phyloP scores from a whole-genome alignment of 139 green algal genomes.

The Coelastrella sp. region DNA sequence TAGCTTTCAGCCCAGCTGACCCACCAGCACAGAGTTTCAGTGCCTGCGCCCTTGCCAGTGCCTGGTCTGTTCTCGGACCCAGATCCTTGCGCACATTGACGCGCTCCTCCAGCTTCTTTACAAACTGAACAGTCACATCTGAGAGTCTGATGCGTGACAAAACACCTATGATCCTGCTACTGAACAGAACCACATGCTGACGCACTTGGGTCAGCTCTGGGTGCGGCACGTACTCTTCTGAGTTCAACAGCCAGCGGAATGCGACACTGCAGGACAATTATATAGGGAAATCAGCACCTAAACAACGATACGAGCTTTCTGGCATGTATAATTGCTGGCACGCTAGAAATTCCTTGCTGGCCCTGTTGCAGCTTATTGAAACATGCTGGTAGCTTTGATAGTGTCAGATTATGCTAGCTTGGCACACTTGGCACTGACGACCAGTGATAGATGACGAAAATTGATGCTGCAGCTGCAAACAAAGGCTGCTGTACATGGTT shows the following conservation, averaged over 20 bases:
- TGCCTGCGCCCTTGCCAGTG: slow-evolving; percentile 1
- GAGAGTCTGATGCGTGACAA: slow-evolving; percentile 57
- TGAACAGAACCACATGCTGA: slow-evolving; percentile 32
- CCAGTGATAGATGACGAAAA: too few relatives aligned
- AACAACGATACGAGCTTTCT: too few relatives aligned
- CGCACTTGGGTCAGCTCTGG: slow-evolving; percentile 49
- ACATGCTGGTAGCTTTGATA: too few relatives aligned
- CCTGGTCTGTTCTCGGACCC: background rate
- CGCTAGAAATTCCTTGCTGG: too few relatives aligned
- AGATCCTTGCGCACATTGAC: slow-evolving; percentile 49
- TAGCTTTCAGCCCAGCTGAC: background rate
- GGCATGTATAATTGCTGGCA: too few relatives aligned
- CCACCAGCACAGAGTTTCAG: slow-evolving; percentile 41
- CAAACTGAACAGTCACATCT: slow-evolving; percentile 43
- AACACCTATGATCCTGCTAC: slow-evolving; percentile 44
- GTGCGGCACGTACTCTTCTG: slow-evolving; percentile 66
- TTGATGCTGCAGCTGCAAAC: too few relatives aligned
- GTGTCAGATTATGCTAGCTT: too few relatives aligned
- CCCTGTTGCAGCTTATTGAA: too few relatives aligned
- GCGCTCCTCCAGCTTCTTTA: slow-evolving; percentile 61
- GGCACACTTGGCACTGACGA: too few relatives aligned
- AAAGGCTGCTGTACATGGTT: background rate
- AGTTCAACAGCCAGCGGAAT: slow-evolving; percentile 75
- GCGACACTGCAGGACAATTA: slow-evolving; percentile 53
- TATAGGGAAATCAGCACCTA: background rate